These are phyloP conservation scores for Aegilops tauschii DNA, from an alignment of 176 grass and related monocot species.

Conservation along the genomic window DNA sequence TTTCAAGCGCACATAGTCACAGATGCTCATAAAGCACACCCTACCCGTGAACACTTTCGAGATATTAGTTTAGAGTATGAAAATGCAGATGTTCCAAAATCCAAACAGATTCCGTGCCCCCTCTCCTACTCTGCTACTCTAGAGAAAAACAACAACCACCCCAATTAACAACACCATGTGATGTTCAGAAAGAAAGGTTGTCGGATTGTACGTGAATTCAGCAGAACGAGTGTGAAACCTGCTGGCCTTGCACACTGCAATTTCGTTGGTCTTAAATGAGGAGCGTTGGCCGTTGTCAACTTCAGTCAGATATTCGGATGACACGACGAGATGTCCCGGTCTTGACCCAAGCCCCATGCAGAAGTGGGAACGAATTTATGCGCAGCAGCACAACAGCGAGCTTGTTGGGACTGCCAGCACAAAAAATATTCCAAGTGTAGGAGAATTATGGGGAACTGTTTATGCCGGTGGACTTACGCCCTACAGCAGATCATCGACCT, in stretches of 20 bases:
- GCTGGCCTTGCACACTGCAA: background rate
- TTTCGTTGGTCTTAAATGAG: background rate
- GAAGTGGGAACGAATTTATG: slow-evolving; percentile 21
- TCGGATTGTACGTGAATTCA: slow-evolving; percentile 1
- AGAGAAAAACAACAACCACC: slow-evolving; percentile 12
- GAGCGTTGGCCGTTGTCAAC: background rate
- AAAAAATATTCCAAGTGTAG: background rate
- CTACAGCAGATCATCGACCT: background rate
- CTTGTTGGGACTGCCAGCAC: background rate
- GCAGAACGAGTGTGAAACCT: slow-evolving; percentile 33
- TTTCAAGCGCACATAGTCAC: too few species aligned
- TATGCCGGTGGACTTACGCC: background rate
- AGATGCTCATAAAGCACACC: too few species aligned
- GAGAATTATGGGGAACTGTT: background rate
- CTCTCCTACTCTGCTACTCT: background rate
- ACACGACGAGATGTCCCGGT: background rate
- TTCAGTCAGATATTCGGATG: background rate
- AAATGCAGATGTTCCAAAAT: background rate
- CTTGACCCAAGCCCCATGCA: background rate
- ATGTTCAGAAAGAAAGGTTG: background rate
- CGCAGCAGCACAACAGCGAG: background rate
- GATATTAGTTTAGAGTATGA: background rate
- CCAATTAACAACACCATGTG: slow-evolving; percentile 13
- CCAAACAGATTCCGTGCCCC: background rate
- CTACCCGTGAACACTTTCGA: too few species aligned